Percentiles rank a stretch among this genome's conserved stretches.
Conservation (phyloP, 345 rosid species). For the Populus euphratica region DNA sequence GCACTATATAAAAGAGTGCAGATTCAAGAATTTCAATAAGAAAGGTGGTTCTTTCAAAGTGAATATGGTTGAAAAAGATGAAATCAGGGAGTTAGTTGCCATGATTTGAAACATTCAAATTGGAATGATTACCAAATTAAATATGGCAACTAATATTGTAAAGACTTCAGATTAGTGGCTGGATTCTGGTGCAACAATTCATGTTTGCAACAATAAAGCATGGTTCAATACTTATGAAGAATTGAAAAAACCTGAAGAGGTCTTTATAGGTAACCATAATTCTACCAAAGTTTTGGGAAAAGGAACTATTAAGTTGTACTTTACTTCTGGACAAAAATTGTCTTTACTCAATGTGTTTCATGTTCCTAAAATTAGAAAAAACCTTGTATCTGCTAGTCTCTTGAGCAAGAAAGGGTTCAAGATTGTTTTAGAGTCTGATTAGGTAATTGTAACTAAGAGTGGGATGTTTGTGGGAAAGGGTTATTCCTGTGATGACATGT, state of each 20-base stretch:
- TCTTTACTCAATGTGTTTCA: background rate
- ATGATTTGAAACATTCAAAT: background rate
- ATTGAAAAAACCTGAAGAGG: background rate
- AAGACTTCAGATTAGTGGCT: too few relatives aligned
- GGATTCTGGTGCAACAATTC: too few relatives aligned
- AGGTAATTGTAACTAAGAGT: background rate
- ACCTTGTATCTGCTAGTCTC: background rate
- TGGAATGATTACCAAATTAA: background rate
- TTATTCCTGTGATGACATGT: too few relatives aligned
- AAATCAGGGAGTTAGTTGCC: background rate
- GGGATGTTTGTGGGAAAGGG: too few relatives aligned
- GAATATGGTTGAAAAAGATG: background rate
- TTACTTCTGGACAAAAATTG: background rate
- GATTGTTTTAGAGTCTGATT: background rate
- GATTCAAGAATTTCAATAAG: too few relatives aligned
- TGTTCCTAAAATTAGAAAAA: background rate
- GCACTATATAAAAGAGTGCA: too few relatives aligned
- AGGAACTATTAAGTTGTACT: too few relatives aligned
- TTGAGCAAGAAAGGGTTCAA: background rate
- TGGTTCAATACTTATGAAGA: background rate
- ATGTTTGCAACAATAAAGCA: too few relatives aligned
- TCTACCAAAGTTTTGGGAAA: too few relatives aligned
- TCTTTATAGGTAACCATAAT: background rate
- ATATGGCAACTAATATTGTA: too few relatives aligned
- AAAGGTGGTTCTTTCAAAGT: too few relatives aligned